Percentiles rank a stretch among this genome's conserved stretches.
These are phyloP conservation scores for Boletus sp. DNA, from an alignment of 768 basidiomycete genomes.

Conservation along the genomic window DNA sequence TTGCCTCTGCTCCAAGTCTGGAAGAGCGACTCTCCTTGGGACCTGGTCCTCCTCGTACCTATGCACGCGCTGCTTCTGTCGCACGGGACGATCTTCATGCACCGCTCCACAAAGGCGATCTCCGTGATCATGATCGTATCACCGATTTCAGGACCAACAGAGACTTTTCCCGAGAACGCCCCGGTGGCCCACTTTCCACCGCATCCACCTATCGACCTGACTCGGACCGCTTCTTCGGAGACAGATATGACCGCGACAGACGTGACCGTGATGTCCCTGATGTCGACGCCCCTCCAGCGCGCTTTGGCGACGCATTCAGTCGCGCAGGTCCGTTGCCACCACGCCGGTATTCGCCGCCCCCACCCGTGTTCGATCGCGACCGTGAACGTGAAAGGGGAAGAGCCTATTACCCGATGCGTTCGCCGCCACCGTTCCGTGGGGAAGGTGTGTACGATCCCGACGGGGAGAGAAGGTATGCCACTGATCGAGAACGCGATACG, in stretches of 20 bases:
- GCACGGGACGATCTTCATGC: conserved; percentile 35
- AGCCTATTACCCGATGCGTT: conserved; percentile 29
- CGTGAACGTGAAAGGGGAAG: conserved; percentile 28
- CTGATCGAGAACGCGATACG: conserved; percentile 31
- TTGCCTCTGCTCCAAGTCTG: conserved; percentile 32
- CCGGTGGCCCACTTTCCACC: conserved; percentile 5
- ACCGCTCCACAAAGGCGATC: conserved; percentile 29
- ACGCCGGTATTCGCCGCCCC: conserved; percentile 24
- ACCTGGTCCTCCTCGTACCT: conserved; percentile 25
- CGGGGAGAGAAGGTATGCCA: conserved; percentile 32
- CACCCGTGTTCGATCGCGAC: conserved; percentile 35
- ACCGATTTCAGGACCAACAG: conserved; percentile 27
- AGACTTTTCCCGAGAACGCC: conserved; percentile 37
- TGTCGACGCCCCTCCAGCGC: conserved; percentile 30
- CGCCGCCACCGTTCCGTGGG: conserved; percentile 27
- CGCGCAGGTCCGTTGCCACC: conserved; percentile 10
- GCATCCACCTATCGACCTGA: conserved; percentile 39
- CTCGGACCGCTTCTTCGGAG: conserved; percentile 32
- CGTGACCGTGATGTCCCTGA: conserved; percentile 39
- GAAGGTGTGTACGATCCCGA: conserved; percentile 33
- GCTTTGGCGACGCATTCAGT: conserved; percentile 35
- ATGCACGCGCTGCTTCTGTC: conserved; percentile 25
- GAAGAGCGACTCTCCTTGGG: conserved; percentile 42
- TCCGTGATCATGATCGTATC: conserved; percentile 27
- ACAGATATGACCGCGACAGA: conserved; percentile 32